These are phyloP conservation scores for Ophiorrhiza pumila DNA, from an alignment of 257 asterid species.

Conservation along the genomic window DNA sequence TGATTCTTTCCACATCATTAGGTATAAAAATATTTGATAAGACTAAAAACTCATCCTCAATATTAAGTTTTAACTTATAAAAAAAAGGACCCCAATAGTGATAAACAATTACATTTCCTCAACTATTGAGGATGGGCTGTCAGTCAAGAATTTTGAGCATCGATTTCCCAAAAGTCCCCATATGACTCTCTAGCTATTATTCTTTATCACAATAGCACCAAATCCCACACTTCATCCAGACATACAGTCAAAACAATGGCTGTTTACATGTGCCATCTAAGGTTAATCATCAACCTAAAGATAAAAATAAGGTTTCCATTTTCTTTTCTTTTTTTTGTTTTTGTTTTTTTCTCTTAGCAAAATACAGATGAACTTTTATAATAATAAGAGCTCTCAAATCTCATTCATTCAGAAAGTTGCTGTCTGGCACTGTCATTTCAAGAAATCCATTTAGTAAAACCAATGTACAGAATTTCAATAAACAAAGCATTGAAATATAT, in stretches of 20 bases:
- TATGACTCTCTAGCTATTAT: background rate
- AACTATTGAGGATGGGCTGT: background rate
- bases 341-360: background rate
- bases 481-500: background rate
- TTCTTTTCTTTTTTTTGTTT: background rate
- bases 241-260: constrained; percentile 31
- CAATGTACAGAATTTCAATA: constrained; percentile 20
- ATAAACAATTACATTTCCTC: background rate
- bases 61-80: background rate
- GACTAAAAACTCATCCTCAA: no score
- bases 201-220: constrained; percentile 17
- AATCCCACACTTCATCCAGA: constrained; percentile 30
- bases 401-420: background rate
- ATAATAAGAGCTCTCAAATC: background rate
- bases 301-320: background rate
- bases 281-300: background rate
- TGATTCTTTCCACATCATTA: no score
- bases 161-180: constrained; percentile 17
- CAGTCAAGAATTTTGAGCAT: background rate
- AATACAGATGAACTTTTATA: background rate
- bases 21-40: no score
- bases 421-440: constrained; percentile 6
- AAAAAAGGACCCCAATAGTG: background rate
- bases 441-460: background rate
- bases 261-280: constrained; percentile 21